Conservation (phyloP, 805 yeast genomes). For the Helenozyma rhizophorensis region DNA sequence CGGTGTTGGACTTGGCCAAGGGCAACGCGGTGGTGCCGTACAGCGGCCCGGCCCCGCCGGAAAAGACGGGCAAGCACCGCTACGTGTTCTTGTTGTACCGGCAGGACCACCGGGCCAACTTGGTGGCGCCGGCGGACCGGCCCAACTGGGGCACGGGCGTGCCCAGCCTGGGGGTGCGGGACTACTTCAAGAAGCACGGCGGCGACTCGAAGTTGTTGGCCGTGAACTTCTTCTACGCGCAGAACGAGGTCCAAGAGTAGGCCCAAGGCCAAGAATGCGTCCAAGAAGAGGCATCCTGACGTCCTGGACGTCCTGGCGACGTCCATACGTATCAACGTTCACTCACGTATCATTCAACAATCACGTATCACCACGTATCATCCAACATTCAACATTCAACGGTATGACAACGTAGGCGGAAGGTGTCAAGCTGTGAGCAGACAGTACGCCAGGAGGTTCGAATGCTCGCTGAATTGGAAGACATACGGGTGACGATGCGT, state of each 20-base stretch:
- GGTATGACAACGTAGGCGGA: no score
- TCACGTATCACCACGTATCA: no score
- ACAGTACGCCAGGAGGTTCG: no score
- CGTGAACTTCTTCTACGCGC: conserved; percentile 82
- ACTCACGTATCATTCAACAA: no score
- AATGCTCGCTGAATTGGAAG: no score
- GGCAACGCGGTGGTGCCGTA: conserved; percentile 51
- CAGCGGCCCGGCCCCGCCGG: conserved; percentile 88
- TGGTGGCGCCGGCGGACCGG: conserved; percentile 48
- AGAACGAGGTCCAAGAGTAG: conserved; percentile 34
- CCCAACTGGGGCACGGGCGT: conserved; percentile 84
- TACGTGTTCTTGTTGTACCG: conserved; percentile 74
- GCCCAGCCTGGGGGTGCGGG: conserved; percentile 73
- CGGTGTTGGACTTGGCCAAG: conserved; percentile 29
- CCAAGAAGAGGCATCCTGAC: no score
- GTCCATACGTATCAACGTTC: no score
- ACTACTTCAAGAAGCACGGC: conserved; percentile 65
- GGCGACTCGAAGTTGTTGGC: conserved; percentile 57
- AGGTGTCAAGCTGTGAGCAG: no score
- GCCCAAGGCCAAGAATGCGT: no score
- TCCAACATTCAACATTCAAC: no score
- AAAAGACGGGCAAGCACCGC: conserved; percentile 80
- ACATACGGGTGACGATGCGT: no score
- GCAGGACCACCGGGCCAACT: conserved; percentile 47
- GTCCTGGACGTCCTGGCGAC: no score